Percentiles rank a stretch among this genome's conserved stretches.
These are phyloP conservation scores for Aspergillus sp. DNA, from an alignment of 2,329 filamentous ascomycete genomes.

Conservation along the genomic window DNA sequence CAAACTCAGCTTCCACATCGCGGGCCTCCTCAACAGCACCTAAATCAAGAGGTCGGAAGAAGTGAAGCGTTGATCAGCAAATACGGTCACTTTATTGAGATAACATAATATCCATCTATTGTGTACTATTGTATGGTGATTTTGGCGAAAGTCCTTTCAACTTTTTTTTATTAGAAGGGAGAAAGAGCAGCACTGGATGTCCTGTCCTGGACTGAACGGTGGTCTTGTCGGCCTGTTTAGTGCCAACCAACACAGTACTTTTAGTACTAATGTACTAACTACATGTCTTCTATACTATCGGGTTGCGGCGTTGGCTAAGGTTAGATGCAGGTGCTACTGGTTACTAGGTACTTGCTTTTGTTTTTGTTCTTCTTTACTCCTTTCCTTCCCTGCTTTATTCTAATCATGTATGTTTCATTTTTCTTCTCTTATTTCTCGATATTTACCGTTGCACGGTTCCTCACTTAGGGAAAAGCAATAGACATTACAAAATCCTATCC, in stretches of 20 bases:
- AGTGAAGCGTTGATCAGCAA: constrained; percentile 29
- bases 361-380: background rate
- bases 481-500: background rate
- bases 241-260: background rate
- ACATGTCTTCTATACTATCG: background rate
- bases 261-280: background rate
- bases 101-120: background rate
- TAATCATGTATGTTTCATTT: background rate
- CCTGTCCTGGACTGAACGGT: background rate
- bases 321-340: background rate
- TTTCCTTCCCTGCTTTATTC: background rate
- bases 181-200: constrained; percentile 2
- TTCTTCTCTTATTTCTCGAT: background rate
- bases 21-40: constrained; percentile 72
- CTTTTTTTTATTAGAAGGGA: background rate
- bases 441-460: background rate
- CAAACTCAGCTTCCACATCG: constrained; percentile 73
- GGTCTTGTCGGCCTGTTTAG: constrained; percentile 5
- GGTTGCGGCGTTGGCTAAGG: background rate
- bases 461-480: background rate
- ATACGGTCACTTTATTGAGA: background rate
- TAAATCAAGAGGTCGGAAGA: constrained; percentile 53
- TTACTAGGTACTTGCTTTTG: background rate
- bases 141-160: background rate
- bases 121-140: constrained; percentile 6